Evolutionary conservation across 352 stramenopile genomes (phyloP), one percentile per base, ranked within the genome.

Genomic region (Globisporangium cylindrosporum): DNA sequence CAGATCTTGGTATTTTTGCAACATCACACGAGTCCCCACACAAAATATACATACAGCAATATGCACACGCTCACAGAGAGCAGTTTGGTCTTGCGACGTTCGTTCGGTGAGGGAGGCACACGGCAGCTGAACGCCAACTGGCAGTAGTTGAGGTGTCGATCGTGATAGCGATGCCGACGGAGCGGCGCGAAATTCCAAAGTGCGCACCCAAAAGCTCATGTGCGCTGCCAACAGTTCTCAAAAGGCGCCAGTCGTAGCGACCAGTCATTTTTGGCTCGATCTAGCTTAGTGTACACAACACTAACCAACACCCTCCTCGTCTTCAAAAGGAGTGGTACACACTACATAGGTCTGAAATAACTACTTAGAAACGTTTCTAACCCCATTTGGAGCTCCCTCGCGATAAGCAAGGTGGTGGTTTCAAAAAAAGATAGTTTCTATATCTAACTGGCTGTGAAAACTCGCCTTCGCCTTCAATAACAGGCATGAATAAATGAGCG

Each of bases 1-100:
- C 82, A 91, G 82, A 91, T 91, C 82, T 91, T 91, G 82, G 82
- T 91, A 91, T 89, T 62, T 82, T 84, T 82, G 73, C 62, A 84
- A 79, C 82, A 91, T 91, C 82, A 78, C 69, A 54, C 78, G 82
- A 91, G 68, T 67, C 66, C 43, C 62, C 64, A 65, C 27, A 20
- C 15, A 34, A 4, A 46, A 55, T 22, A 46, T 29, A 41, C n/a
- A 48, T 8, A 54, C 14, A 59, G 25, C 43, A 64, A 63, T 14
- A 51, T 51, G 43, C 43, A 41, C 12, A 25, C 5, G 10, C 27
- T 53, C 22, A 53, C 15, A 55, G 2, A 10, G 25, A 55, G 29
- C 58, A 57, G 6, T 6, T 51, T 51, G 18, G 29, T 32, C 29
- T 32, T 32, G 29, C 29, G 29, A 32, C 4, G 29, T 32, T 32